Evolutionary conservation across 495 filamentous ascomycete species (phyloP).

Genomic region (Penicillium taxi): DNA sequence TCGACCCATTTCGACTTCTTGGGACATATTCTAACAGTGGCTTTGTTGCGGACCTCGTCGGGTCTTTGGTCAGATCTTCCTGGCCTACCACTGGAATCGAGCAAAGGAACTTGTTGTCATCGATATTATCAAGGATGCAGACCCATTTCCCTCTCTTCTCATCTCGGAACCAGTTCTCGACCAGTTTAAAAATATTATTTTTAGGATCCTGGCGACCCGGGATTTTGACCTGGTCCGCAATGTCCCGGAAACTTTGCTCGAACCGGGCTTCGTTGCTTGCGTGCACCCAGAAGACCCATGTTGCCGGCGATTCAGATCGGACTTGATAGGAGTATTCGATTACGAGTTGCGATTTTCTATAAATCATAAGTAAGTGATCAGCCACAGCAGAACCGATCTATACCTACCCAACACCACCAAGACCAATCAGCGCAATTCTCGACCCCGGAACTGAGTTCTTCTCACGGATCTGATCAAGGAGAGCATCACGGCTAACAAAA

Average conservation of each 20-base stretch:
- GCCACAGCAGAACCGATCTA: too few relatives aligned
- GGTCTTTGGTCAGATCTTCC: background rate
- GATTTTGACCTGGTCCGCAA: conserved; percentile 31
- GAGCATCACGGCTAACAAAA: conserved; percentile 19
- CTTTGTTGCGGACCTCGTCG: background rate
- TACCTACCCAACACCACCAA: conserved; percentile 2
- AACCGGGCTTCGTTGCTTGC: conserved; percentile 31
- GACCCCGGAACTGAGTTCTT: conserved; percentile 16
- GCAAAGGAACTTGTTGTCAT: conserved; percentile 12
- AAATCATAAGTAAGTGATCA: too few relatives aligned
- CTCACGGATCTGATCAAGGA: conserved; percentile 17
- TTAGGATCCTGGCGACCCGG: conserved; percentile 27
- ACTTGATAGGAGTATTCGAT: conserved; percentile 32
- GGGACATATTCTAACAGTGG: conserved; percentile 2
- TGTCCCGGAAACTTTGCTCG: conserved; percentile 30
- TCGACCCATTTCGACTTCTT: background rate
- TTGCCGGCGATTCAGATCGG: conserved; percentile 26
- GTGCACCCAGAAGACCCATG: conserved; percentile 46
- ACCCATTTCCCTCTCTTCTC: conserved; percentile 2
- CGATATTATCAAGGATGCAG: conserved; percentile 4
- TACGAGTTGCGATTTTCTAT: conserved; percentile 32
- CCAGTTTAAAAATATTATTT: conserved; percentile 32
- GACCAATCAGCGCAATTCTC: conserved; percentile 20
- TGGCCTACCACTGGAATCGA: background rate
- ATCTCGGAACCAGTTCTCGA: conserved; percentile 27